phyloP scores from a whole-genome alignment of 2,329 filamentous ascomycete species.

The Pestalotiopsis sp. region DNA sequence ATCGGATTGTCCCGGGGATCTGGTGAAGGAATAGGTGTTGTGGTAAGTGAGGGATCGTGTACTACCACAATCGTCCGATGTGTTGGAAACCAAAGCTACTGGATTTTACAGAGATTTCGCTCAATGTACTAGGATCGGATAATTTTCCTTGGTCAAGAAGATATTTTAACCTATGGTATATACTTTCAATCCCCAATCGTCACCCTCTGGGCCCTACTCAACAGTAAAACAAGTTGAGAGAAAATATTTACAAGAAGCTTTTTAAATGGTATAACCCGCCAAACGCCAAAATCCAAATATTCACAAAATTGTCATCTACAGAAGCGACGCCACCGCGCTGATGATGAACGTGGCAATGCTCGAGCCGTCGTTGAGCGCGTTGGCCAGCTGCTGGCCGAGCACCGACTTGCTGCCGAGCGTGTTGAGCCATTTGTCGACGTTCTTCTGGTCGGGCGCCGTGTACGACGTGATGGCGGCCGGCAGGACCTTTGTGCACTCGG shows the following conservation, averaged over 20 bases:
- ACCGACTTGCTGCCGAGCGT: constrained; percentile 17
- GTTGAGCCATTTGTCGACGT: constrained; percentile 23
- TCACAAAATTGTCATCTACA: background rate
- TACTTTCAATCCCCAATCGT: background rate
- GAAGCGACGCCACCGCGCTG: background rate
- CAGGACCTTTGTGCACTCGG: constrained; percentile 56
- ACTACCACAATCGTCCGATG: too few relatives aligned
- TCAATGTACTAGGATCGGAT: too few relatives aligned
- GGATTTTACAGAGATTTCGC: background rate
- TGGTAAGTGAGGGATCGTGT: too few relatives aligned
- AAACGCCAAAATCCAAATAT: background rate
- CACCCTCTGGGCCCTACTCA: too few relatives aligned
- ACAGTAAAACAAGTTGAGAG: background rate
- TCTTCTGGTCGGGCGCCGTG: constrained; percentile 23
- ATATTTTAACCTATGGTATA: background rate
- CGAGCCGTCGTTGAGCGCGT: constrained; percentile 21
- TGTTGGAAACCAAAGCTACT: too few relatives aligned
- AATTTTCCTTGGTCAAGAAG: background rate
- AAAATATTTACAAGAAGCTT: background rate
- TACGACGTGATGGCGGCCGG: constrained; percentile 35
- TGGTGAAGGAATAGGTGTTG: constrained; percentile 26
- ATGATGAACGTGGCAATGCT: constrained; percentile 6
- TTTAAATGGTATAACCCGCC: background rate
- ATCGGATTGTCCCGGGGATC: constrained; percentile 37
- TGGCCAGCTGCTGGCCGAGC: constrained; percentile 19